Evolutionary conservation across 2,329 filamentous ascomycete genomes (phyloP), one percentile per base, ranked within the genome.

Genomic region (Xylaria multiplex): DNA sequence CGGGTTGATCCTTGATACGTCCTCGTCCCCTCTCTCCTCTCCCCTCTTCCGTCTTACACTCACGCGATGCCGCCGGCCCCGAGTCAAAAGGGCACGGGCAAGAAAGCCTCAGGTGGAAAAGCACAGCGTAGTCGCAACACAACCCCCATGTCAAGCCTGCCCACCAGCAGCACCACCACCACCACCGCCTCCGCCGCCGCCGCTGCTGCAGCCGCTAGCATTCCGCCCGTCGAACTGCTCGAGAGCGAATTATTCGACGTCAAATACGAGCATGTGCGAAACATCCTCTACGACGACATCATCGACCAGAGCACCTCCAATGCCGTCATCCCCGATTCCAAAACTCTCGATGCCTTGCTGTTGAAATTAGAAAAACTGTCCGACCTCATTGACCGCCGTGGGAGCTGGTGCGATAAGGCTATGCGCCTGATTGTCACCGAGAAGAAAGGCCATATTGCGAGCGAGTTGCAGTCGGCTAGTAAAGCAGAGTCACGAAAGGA

Each of bases 71-170:
- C 87, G 76, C 85, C 86, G 32, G 81, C 81, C 62, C 83, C 85
- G 54, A 83, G 85, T 70, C 86, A 89, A 74, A 87, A 88, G 73
- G 87, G 87, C 64, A 87, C 87, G 30, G 84, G 87, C 76, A 90
- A 90, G 81, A 92, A 92, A 80, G 83, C 82, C 64, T 81, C 83
- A 67, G 84, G 84, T 71, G 85, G 85, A 72, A 85, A 88, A 67
- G 88, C 89, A 71, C 91, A 90, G 72, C 84, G 88, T 68, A 93
- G 91, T 76, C 90, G 92, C 75, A 94, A 93, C 78, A 92, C 91
- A 42, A 95, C 92, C 16, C 92, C 92, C 42, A 86, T 87, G 74
- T 85, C 87, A 40, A 79, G 76, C 40, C 79, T 70, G 69, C 79
- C 78, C 74, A 81, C 78, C 72, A 52, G 60, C 69, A 65, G 71